A percentile compares a stretch with the other conserved stretches of the same genome.
Conservation (phyloP, 495 filamentous ascomycete genomes). For the Glutinoglossum americanum region DNA sequence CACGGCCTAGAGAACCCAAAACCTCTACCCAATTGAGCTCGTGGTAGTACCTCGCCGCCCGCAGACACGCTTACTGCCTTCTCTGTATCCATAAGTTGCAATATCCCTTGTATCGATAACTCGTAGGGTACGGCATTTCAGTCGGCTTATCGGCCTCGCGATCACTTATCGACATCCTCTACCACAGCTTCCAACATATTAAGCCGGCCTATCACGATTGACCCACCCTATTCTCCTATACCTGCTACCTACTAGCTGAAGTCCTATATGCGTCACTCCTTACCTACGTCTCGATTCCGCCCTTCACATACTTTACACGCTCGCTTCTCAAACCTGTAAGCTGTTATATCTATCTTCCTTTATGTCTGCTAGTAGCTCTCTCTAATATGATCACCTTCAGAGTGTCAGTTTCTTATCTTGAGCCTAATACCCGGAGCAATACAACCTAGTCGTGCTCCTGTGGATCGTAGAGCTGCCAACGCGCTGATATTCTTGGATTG, state of each 20-base stretch:
- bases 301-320: not conserved
- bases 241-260: not conserved
- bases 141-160: not conserved
- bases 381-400: too few relatives aligned
- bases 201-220: not conserved
- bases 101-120: not conserved
- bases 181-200: not conserved
- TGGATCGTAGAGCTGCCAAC: too few relatives aligned
- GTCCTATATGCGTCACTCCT: not conserved
- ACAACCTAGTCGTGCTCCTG: too few relatives aligned
- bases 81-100: not conserved
- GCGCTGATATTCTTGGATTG: too few relatives aligned
- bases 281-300: not conserved
- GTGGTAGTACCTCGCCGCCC: not conserved
- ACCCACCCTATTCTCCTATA: not conserved
- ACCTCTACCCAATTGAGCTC: not conserved
- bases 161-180: too few relatives aligned
- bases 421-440: too few relatives aligned
- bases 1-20: not conserved
- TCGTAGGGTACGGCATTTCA: not conserved
- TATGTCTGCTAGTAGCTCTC: too few relatives aligned
- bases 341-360: too few relatives aligned
- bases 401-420: too few relatives aligned
- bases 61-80: not conserved
- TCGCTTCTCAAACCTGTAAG: not conserved